These are phyloP conservation scores for Plasmodium cynomolgi DNA, from an alignment of 169 alveolate genomes.

Conservation along the genomic window DNA sequence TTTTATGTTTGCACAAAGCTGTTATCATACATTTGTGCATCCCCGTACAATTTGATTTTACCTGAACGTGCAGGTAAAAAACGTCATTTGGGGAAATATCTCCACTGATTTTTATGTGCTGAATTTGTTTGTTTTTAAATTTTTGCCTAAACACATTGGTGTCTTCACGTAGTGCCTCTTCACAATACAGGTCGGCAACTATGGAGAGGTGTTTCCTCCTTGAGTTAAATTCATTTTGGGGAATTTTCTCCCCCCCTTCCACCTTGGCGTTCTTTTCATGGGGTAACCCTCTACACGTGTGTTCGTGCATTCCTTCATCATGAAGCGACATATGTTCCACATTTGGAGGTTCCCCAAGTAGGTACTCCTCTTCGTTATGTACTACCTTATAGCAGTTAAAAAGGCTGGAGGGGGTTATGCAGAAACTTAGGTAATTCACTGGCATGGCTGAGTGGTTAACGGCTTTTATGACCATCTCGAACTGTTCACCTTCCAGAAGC, in stretches of 20 bases:
- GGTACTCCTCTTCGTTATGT: constrained; percentile 9
- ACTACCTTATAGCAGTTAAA: constrained; percentile 49
- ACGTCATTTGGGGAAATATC: constrained; percentile 9
- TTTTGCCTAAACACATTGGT: constrained; percentile 52
- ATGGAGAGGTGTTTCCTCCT: neutral
- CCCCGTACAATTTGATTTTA: constrained; percentile 15
- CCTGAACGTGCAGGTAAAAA: constrained; percentile 25
- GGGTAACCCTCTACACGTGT: neutral
- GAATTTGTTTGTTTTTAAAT: constrained; percentile 60
- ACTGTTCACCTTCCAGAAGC: constrained; percentile 37
- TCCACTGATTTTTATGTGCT: constrained; percentile 41
- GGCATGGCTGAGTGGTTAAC: constrained; percentile 32
- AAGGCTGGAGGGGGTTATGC: constrained; percentile 37
- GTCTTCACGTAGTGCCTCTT: constrained; percentile 21
- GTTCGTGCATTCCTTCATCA: neutral
- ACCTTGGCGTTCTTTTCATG: neutral
- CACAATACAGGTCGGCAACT: constrained; percentile 12
- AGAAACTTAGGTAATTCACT: constrained; percentile 14
- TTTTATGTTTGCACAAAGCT: constrained; percentile 22
- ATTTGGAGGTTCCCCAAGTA: neutral
- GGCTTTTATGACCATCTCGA: constrained; percentile 24
- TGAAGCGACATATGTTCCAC: neutral
- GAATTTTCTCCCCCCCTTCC: neutral
- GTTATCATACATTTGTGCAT: constrained; percentile 59
- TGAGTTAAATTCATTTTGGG: neutral